Conservation (phyloP, 192 early-diverging fungal genomes). For the Mortierella alpina region DNA sequence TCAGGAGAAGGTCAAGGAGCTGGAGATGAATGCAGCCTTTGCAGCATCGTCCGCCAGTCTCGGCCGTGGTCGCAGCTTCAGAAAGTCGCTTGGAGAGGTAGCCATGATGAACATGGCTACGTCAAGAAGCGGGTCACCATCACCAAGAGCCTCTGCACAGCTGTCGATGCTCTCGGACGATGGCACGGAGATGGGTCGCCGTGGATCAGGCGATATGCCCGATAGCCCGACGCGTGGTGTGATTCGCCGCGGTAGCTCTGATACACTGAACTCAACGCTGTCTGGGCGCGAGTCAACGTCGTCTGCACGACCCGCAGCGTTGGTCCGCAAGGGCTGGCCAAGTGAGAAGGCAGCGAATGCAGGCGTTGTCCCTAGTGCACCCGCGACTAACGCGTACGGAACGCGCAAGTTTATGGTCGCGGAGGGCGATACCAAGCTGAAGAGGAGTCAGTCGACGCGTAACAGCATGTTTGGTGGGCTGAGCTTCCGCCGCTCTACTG, state of each 20-base stretch:
- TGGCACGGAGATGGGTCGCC: not conserved
- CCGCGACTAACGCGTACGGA: conserved; percentile 24
- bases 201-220: conserved; percentile 24
- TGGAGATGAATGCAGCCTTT: conserved; percentile 52
- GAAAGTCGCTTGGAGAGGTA: conserved; percentile 40
- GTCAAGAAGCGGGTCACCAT: conserved; percentile 36
- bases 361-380: conserved; percentile 41
- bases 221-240: not conserved
- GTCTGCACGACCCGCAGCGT: conserved; percentile 15
- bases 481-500: conserved; percentile 37
- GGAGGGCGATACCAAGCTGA: conserved; percentile 30
- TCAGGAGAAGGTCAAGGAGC: conserved; percentile 53
- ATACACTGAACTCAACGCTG: conserved; percentile 31
- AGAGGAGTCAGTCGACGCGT: conserved; percentile 50
- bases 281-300: conserved; percentile 47
- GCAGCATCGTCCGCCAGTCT: conserved; percentile 18
- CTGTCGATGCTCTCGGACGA: conserved; percentile 21
- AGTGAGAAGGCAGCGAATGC: conserved; percentile 53
- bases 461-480: conserved; percentile 47
- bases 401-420: conserved; percentile 52
- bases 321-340: conserved; percentile 53
- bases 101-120: conserved; percentile 40
- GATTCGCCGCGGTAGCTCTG: conserved; percentile 29
- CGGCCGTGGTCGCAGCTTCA: conserved; percentile 29
- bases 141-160: conserved; percentile 22